Evolutionary conservation across 257 asterid species (phyloP).

Genomic region (Solanum pennellii): DNA sequence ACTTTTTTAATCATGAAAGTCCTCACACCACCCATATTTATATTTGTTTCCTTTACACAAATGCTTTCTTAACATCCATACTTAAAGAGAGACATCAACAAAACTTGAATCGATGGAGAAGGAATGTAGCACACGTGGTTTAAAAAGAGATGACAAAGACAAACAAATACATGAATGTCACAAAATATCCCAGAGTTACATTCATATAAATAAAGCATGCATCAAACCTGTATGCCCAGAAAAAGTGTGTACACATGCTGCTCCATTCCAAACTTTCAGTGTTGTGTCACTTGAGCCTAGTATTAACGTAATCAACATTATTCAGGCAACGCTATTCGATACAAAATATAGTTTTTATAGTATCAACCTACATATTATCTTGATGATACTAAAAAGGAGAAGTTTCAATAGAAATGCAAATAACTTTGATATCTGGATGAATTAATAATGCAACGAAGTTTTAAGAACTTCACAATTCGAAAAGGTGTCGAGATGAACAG

Average conservation of each 20-base stretch:
- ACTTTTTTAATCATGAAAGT: not conserved
- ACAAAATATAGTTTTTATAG: not conserved
- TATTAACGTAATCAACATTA: conserved; percentile 11
- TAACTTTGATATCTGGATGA: not conserved
- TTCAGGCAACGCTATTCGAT: not conserved
- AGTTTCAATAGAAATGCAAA: not conserved
- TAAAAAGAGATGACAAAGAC: not conserved
- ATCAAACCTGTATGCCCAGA: conserved; percentile 79
- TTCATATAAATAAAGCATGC: not conserved
- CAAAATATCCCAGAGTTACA: not conserved
- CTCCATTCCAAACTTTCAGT: conserved; percentile 92
- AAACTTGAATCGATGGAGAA: not conserved
- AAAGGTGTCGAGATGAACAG: not conserved
- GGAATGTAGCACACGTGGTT: not conserved
- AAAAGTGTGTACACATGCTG: conserved; percentile 58
- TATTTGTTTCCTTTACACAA: not conserved
- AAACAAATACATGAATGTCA: not conserved
- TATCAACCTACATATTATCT: not conserved
- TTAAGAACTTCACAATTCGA: not conserved
- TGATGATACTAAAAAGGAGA: not conserved
- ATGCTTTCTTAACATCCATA: not conserved
- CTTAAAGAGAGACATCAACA: not conserved
- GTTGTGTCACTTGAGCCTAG: conserved; percentile 92
- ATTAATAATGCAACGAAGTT: not conserved
- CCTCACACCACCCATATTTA: not conserved